Percentiles rank a stretch among this genome's conserved stretches.
Conservation (phyloP, 1,284 basidiomycete species). For the Meripilus lineatus region DNA sequence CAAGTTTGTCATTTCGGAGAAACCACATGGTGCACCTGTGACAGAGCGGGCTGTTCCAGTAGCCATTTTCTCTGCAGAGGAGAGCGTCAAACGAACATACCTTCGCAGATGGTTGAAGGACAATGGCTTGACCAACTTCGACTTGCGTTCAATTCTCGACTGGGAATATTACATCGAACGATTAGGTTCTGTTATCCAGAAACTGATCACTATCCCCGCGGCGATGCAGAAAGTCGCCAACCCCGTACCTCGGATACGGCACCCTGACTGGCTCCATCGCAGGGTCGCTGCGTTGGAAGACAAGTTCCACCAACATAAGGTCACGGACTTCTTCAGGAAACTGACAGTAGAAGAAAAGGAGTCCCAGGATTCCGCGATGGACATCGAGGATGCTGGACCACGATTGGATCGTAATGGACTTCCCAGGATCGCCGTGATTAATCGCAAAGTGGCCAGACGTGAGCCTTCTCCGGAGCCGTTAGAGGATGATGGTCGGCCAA, state of each 20-base stretch:
- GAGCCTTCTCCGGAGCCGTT: conserved; percentile 35
- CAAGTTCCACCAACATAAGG: conserved; percentile 97
- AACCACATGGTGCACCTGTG: conserved; percentile 91
- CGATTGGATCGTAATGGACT: conserved; percentile 18
- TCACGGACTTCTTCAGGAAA: conserved; percentile 90
- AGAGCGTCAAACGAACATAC: conserved; percentile 84
- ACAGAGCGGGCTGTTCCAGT: conserved; percentile 97
- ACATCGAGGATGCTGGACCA: conserved; percentile 68
- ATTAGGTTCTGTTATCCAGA: conserved; percentile 97
- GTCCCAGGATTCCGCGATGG: conserved; percentile 31
- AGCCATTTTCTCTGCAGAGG: conserved; percentile 98
- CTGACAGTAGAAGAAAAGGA: conserved; percentile 31
- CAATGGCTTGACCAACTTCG: conserved; percentile 83
- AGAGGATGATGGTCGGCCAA: conserved; percentile 26
- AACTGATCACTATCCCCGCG: conserved; percentile 98
- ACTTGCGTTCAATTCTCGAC: conserved; percentile 92
- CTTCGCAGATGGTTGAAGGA: conserved; percentile 98
- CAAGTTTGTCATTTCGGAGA: conserved; percentile 98
- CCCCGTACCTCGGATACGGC: conserved; percentile 92
- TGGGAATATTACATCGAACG: conserved; percentile 99
- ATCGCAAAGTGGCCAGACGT: conserved; percentile 40
- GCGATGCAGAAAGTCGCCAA: conserved; percentile 98
- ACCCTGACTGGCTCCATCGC: conserved; percentile 97
- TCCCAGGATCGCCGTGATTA: conserved; percentile 51
- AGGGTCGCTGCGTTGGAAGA: conserved; percentile 88